Evolutionary conservation across 1,139 yeast genomes (phyloP).

Genomic region (Trichomonascaceae sp.): DNA sequence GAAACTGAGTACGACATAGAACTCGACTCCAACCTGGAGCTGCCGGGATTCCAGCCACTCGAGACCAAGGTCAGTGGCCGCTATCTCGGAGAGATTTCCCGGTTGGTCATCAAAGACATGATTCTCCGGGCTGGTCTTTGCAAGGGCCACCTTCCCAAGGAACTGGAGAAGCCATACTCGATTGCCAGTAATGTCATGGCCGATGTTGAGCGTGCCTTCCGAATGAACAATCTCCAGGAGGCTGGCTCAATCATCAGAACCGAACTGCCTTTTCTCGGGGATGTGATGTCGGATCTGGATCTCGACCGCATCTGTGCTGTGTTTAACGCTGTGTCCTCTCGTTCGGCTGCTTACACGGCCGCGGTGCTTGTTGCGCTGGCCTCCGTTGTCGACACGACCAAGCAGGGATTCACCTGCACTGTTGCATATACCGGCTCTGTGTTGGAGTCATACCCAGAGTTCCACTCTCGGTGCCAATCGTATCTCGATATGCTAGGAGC

Average conservation of each 20-base stretch:
- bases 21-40: constrained; percentile 53
- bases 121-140: constrained; percentile 40
- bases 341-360: constrained; percentile 75
- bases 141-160: constrained; percentile 30
- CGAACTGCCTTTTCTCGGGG: constrained; percentile 11
- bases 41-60: constrained; percentile 72
- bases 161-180: constrained; percentile 15
- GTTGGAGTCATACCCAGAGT: constrained; percentile 77
- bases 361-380: constrained; percentile 50
- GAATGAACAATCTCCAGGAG: constrained; percentile 9
- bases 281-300: constrained; percentile 11
- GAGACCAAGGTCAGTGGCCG: constrained; percentile 82
- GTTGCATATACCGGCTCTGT: constrained; percentile 86
- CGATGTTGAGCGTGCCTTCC: constrained; percentile 16
- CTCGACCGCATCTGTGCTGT: constrained; percentile 41
- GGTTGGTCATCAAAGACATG: constrained; percentile 56
- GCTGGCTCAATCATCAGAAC: constrained; percentile 13
- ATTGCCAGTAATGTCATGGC: constrained; percentile 18
- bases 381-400: constrained; percentile 1
- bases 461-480: constrained; percentile 35
- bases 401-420: constrained; percentile 18
- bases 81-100: constrained; percentile 73
- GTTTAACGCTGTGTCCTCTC: constrained; percentile 56
- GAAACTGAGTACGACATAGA: constrained; percentile 56
- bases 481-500: constrained; percentile 16